phyloP scores from a whole-genome alignment of 805 yeast species.

The Candida maesae region DNA sequence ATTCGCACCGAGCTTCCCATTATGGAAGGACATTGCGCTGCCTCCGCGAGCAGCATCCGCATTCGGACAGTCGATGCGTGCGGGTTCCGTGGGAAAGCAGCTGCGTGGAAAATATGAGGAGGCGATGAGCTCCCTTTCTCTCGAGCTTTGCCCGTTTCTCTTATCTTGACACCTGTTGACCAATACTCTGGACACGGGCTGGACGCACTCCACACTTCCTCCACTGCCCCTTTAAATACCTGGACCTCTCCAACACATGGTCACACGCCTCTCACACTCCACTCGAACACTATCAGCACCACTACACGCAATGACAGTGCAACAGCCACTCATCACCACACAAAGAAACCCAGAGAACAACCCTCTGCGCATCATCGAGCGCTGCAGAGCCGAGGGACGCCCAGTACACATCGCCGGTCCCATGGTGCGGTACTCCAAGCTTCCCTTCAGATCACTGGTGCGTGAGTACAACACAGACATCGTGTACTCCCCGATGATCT shows the following conservation, averaged over 20 bases:
- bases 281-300: too few species aligned
- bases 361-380: conserved; percentile 48
- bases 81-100: too few species aligned
- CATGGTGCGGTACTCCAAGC: conserved; percentile 93
- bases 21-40: neutral
- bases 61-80: neutral
- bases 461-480: conserved; percentile 74
- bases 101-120: neutral
- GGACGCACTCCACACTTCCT: neutral
- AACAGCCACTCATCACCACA: too few species aligned
- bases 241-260: conserved; percentile 1
- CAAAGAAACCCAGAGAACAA: conserved; percentile 43
- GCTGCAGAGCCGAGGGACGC: conserved; percentile 43
- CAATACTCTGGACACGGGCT: too few species aligned
- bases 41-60: neutral
- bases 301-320: too few species aligned
- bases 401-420: conserved; percentile 81
- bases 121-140: conserved; percentile 1
- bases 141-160: neutral
- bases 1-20: neutral
- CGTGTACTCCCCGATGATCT: conserved; percentile 93
- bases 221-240: neutral
- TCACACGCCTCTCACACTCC: neutral
- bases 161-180: neutral
- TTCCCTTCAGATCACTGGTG: conserved; percentile 82